Evolutionary conservation across 2,329 filamentous ascomycete species (phyloP), one percentile per base, ranked within the genome.

Genomic region (Hypoxylon sp.): DNA sequence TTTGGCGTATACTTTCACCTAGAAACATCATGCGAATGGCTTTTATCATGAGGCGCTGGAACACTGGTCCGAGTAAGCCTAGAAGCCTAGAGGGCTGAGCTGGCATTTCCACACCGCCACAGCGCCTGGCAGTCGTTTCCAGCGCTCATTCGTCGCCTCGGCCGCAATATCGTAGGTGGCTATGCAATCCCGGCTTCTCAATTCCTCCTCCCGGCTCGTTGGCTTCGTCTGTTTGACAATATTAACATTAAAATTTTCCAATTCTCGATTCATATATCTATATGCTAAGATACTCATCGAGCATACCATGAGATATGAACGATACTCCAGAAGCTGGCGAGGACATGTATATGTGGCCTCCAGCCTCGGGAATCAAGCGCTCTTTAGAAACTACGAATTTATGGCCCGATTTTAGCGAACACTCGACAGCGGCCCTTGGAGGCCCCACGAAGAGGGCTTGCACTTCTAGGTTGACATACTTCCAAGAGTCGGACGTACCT

Each of bases 331-430:
- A 41, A 8, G 9, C 5, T 30, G 12, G 19, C 21, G 47, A 58
- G 11, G 32, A 27, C 32, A 30, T 19, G 11, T 14, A 43, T 11
- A 8, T n/a, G 16, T 29, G 7, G 9, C 16, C 46, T 32, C 29
- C 34, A 52, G 29, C 19, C n/a, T 46, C 7, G 7, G 48, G 58
- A 11, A 16, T 30, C 45, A 65, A 65, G 48, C 63, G 58, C 25
- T 30, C 57, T 32, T 62, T 53, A 58, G 48, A 65, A n/a, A 16
- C 39, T 14, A 25, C 27, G 12, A 12, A 32, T 9, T 30, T 48
- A 34, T 30, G 52, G 39, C 4, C 11, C 16, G 54, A 27, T 19
- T 27, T 3, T 16, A n/a, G 12, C 32, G 29, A 54, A 12, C 21
- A 25, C 14, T 37, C 43, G n/a, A 30, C 16, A n/a, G n/a, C 23